Evolutionary conservation across 2,329 filamentous ascomycete species (phyloP), one percentile per base, ranked within the genome.

Genomic region (Clarireedia sp.): DNA sequence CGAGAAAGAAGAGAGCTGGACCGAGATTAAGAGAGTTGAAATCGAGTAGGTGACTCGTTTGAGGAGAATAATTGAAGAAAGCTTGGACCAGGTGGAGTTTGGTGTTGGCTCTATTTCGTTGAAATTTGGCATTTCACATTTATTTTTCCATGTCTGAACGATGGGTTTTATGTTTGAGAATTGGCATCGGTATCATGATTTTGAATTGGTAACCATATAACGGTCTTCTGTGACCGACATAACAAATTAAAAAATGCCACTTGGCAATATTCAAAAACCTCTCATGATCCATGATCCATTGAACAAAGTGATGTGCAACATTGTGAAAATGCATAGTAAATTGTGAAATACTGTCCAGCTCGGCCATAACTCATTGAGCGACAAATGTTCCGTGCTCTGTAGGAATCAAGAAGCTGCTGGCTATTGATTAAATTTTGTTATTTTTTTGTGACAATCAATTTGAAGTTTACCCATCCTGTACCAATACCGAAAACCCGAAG

Each of bases 1-100:
- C 7, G 82, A 86, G 66, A 80, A 76, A 69, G 82, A 82, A 62
- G 52, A 55, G 4, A 44, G 46, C 17, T 83, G 82, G 74, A 86
- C 82, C 23, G 79, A 83, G 64, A 75, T 84, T 57, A 77, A 75
- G 66, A 79, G 78, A 68, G 76, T 85, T 41, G 79, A 84, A 55
- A 78, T 84, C 58, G 70, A 78, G 19, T 68, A 63, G 56, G 38
- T 16, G 37, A 43, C 37, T 55, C 37, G 33, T 24, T 36, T 36
- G 19, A 55, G 21, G 48, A 57, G 56, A 33, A 53, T 46, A 36
- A 37, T 21, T 44, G n/a, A 48, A 17, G 33, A 24, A 33, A 41
- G 46, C 38, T 57, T 9, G 54, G 24, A 44, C 50, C 17, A 37
- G 53, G 6, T 51, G 52, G 54, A 29, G 43, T 56, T 58, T 51